These are phyloP conservation scores for Pleurotus eryngii DNA, from an alignment of 768 basidiomycete species.

Conservation along the genomic window DNA sequence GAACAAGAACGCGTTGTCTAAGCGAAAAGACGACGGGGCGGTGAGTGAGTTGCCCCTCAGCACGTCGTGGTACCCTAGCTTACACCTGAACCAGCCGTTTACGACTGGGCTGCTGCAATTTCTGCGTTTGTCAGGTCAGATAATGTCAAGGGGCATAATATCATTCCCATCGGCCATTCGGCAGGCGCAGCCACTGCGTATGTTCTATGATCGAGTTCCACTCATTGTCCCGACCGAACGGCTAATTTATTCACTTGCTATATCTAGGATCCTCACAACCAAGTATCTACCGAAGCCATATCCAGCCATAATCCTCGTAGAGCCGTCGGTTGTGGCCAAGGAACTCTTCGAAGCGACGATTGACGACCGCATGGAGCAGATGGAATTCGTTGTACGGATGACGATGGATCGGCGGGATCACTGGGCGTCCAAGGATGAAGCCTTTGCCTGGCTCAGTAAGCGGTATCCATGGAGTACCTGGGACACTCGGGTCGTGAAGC, in stretches of 20 bases:
- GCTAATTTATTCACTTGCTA: neutral
- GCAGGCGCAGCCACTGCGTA: slow-evolving; percentile 41
- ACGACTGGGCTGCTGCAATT: slow-evolving; percentile 36
- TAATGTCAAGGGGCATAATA: slow-evolving; percentile 29
- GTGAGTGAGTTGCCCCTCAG: slow-evolving; percentile 11
- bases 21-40: slow-evolving; percentile 30
- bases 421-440: slow-evolving; percentile 40
- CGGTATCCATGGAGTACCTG: slow-evolving; percentile 44
- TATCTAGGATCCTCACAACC: slow-evolving; percentile 35
- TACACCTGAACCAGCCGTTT: slow-evolving; percentile 23
- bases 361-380: slow-evolving; percentile 33
- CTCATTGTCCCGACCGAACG: neutral
- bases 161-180: slow-evolving; percentile 41
- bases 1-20: slow-evolving; percentile 31
- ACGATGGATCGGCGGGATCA: slow-evolving; percentile 33
- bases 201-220: slow-evolving; percentile 2
- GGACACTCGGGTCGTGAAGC: slow-evolving; percentile 36
- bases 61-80: neutral
- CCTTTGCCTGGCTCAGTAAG: slow-evolving; percentile 38
- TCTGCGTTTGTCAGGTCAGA: slow-evolving; percentile 29
- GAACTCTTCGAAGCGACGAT: slow-evolving; percentile 33
- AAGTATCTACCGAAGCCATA: slow-evolving; percentile 30
- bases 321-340: slow-evolving; percentile 38
- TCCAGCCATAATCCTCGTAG: slow-evolving; percentile 38
- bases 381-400: slow-evolving; percentile 30